Evolutionary conservation across 2,329 filamentous ascomycete species (phyloP).

Genomic region (Pyricularia pennisetigena): DNA sequence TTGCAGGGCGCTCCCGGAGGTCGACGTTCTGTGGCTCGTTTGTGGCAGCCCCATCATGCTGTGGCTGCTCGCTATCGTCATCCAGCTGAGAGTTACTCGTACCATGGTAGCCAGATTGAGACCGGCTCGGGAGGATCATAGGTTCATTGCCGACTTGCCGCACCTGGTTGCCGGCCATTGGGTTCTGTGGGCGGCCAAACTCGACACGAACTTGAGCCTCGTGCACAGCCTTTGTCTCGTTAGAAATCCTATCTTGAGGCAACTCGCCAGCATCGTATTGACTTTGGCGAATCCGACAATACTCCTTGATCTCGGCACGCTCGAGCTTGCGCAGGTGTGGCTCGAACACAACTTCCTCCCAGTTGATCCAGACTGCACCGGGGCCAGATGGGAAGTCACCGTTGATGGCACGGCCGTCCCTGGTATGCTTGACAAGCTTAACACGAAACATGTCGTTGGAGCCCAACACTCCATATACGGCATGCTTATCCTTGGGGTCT

Average conservation of each 20-base stretch:
- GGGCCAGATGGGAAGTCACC: slow-evolving; percentile 52
- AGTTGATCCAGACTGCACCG: slow-evolving; percentile 52
- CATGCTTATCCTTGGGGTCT: slow-evolving; percentile 42
- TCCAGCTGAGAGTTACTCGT: slow-evolving; percentile 5
- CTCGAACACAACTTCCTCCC: slow-evolving; percentile 51
- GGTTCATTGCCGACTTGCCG: background rate
- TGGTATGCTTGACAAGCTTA: slow-evolving; percentile 49
- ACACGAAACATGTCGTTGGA: slow-evolving; percentile 56
- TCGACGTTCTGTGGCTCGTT: background rate
- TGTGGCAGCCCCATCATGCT: background rate
- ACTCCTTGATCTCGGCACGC: slow-evolving; percentile 52
- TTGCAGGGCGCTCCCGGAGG: slow-evolving; percentile 5
- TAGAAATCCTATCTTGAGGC: slow-evolving; percentile 33
- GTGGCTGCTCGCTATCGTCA: slow-evolving; percentile 11
- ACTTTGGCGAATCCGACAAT: slow-evolving; percentile 49
- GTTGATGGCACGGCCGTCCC: slow-evolving; percentile 46
- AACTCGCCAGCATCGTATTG: slow-evolving; percentile 46
- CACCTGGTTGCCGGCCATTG: slow-evolving; percentile 2
- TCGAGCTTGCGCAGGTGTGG: slow-evolving; percentile 40
- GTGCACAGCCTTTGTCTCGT: slow-evolving; percentile 40
- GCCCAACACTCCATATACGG: slow-evolving; percentile 52
- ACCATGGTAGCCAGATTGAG: background rate
- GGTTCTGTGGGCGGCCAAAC: slow-evolving; percentile 6
- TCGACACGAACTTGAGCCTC: slow-evolving; percentile 30
- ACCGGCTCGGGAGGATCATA: background rate